Base-by-base conservation (phyloP, 345 rosid species). In the Erysimum cheiranthoides region DNA sequence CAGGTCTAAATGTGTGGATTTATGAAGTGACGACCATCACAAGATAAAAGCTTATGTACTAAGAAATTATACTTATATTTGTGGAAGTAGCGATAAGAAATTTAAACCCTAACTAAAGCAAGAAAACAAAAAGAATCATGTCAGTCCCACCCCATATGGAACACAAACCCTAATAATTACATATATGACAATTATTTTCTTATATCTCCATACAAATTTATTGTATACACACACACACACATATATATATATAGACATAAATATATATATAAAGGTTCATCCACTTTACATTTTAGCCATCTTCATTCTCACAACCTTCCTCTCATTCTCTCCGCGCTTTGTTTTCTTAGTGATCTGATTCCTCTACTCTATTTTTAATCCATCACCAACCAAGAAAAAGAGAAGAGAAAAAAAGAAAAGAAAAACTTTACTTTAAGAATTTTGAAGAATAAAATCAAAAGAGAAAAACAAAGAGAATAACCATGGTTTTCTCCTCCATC, bases 401-500 rank as follows among this genome's bases (percentile, higher is more conserved):
- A 70, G 34, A 61, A 39, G 25, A 45, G 38, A 3, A 6, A n/a
- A 13, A 40, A 31, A 42, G 54, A 68, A 38, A 53, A 28, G 17
- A 28, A 25, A 50, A 17, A 42, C 74, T 67, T 78, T 73, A 66
- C 77, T 73, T 60, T 57, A 46, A 16, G 31, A 65, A 68, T 76
- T 75, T 64, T 74, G 87, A 75, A 75, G 61, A 75, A 57, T 63
- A 70, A 82, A 68, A 80, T 51, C 80, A 82, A 78, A 70, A 86
- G 83, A 86, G 81, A 80, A 77, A 80, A 81, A 83, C 75, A 72
- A 62, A 77, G 75, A 82, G 58, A 68, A 11, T 66, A 75, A 73
- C 82, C 74, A 95, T 95, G 99, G 96, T 85, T 86, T 95, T 86
- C 72, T 74, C 98, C 51, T 89, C 99, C 73, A 82, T 92, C 69